phyloP scores from a whole-genome alignment of 2,329 filamentous ascomycete genomes.

The Calonectria pauciramosa region DNA sequence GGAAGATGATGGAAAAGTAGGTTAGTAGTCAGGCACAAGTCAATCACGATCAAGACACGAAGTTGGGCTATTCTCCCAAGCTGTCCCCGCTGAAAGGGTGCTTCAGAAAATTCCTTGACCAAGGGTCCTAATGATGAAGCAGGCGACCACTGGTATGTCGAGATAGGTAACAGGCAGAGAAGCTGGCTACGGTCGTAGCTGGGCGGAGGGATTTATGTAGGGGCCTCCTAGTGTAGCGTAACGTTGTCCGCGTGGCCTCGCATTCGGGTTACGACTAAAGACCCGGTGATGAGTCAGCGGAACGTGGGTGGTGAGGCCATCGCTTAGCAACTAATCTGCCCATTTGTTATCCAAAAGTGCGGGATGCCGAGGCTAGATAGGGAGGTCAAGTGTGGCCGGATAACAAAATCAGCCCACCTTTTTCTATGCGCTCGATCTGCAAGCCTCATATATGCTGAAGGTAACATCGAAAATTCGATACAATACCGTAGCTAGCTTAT shows the following conservation, averaged over 20 bases:
- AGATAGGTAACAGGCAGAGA: slow-evolving; percentile 20
- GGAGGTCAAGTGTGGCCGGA: too few relatives aligned
- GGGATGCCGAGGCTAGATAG: slow-evolving; percentile 1
- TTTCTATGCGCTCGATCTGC: neutral
- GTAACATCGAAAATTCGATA: neutral
- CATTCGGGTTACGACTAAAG: neutral
- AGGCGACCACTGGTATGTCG: slow-evolving; percentile 34
- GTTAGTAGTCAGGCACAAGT: slow-evolving; percentile 37
- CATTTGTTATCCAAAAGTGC: neutral
- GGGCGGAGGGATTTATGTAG: slow-evolving; percentile 37
- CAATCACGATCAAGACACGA: slow-evolving; percentile 41
- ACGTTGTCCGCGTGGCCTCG: neutral
- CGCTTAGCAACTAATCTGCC: neutral
- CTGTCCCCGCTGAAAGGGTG: slow-evolving; percentile 34
- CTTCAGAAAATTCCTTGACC: slow-evolving; percentile 41
- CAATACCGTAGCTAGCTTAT: neutral
- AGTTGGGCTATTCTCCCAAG: slow-evolving; percentile 44
- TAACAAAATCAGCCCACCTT: neutral
- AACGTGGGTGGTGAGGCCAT: neutral
- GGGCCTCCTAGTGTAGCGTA: neutral
- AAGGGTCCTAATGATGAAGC: slow-evolving; percentile 38
- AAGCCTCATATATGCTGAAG: neutral
- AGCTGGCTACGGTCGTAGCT: neutral
- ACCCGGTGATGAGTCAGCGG: neutral
- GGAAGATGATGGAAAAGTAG: neutral